Base-by-base conservation (phyloP, 805 yeast genomes). In the Kodamaea kaohsiungensis region DNA sequence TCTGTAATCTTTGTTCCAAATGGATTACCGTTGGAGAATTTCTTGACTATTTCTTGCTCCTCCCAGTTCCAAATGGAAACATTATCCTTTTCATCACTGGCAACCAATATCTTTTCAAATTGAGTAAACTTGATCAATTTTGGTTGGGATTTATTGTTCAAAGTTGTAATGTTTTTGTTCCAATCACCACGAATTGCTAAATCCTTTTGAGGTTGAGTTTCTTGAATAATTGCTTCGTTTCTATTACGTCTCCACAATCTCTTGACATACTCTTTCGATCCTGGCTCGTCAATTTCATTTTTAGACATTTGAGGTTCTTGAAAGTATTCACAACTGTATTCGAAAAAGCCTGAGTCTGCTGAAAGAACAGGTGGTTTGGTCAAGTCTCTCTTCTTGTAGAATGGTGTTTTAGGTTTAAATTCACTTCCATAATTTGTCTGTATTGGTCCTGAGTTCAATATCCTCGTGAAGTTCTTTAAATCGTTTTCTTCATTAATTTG, bases 251-350 rank as follows among this genome's bases (percentile, higher is more conserved):
- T 80, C 98, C 98, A 95, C 19, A 89, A 71, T 54, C 96, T 77
- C 59, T 84, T 86, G 37, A 89, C 84, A 62, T 89, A 90, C 58
- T 89, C 92, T 55, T 86, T 83, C 53, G 97, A 89, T 0, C 98
- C 98, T 0, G 96, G 95, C 67, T 91, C 97, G 61, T 93, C 98
- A 15, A 84, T 72, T 61, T 93, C 98, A 52, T 83, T 81, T 54
- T 84, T 86, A 9, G 89, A 85, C 87, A 92, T 87, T 65, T 93
- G 98, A 0, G 99, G 98, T 65, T 92, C 98, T 64, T 92, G 96
- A 73, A 93, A 95, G 65, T 91, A 92, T 67, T 95, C 99, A 55
- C 90, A 83, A 61, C 88, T 83, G 68, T 87, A 89, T 50, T 86
- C 89, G 57, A 88, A 81, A 61, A 89, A 87, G 6, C 83, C 82